phyloP scores from a whole-genome alignment of 768 basidiomycete genomes.

The Hortiboletus campestris region DNA sequence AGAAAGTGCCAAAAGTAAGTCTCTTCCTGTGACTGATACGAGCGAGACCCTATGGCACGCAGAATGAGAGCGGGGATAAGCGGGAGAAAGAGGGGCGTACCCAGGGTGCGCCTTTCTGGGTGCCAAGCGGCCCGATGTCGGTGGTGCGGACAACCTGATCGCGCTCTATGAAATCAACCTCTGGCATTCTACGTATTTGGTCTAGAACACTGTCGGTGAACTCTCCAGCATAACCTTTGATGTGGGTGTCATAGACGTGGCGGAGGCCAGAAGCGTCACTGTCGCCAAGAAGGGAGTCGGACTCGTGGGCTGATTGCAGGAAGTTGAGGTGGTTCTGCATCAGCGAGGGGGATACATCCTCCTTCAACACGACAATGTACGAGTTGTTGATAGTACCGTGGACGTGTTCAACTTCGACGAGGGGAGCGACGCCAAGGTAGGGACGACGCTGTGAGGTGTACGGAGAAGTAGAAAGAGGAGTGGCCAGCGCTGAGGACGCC shows the following conservation, averaged over 20 bases:
- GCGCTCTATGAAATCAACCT: conserved; percentile 89
- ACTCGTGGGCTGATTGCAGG: conserved; percentile 60
- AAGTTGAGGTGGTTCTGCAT: conserved; percentile 79
- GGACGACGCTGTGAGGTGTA: conserved; percentile 38
- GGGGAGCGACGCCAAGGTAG: conserved; percentile 57
- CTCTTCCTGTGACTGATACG: conserved; percentile 84
- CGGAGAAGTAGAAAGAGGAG: conserved; percentile 45
- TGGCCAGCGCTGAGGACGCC: conserved; percentile 35
- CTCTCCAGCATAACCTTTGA: conserved; percentile 78
- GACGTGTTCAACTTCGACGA: conserved; percentile 56
- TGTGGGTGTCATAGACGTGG: conserved; percentile 75
- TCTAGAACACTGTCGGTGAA: conserved; percentile 72
- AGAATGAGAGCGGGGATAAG: conserved; percentile 12
- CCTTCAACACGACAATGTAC: conserved; percentile 92
- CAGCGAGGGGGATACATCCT: conserved; percentile 53
- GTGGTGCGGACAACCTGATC: conserved; percentile 90
- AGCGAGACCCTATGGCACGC: conserved; percentile 73
- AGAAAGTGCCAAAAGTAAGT: conserved; percentile 81
- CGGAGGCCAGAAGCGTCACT: conserved; percentile 49
- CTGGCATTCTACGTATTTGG: conserved; percentile 76
- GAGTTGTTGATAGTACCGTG: conserved; percentile 81
- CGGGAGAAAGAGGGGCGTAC: conserved; percentile 40
- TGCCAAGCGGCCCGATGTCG: conserved; percentile 13
- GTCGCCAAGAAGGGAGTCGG: conserved; percentile 48
- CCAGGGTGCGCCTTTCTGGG: conserved; percentile 82